Evolutionary conservation across 441 rosid species (phyloP), one percentile per base, ranked within the genome.

Genomic region (Syzygium syzygioides): DNA sequence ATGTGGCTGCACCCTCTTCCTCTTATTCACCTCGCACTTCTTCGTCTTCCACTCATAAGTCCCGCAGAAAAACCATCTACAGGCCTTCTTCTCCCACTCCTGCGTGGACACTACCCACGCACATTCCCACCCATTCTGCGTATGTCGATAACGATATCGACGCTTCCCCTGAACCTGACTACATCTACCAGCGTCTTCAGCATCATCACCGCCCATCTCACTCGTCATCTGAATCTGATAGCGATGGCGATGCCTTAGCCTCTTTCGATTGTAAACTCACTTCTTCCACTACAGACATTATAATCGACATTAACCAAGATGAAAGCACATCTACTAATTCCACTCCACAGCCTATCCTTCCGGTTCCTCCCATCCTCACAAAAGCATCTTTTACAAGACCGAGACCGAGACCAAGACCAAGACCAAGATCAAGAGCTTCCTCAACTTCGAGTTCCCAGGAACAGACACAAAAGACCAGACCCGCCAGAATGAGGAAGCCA

Each of bases 1-100:
- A 41, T 71, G 10, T 5, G 55, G 76, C 68, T 57, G 41, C 88
- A 32, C 59, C 79, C 50, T 87, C 88, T 3, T 66, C 60, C 83
- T 56, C 41, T 25, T 76, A 87, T 48, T 79, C 79, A 26, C 88
- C 88, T 87, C 84, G 57, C n/a, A 66, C 85, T 17, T 45, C 53
- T 52, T 45, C 53, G 34, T 87, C 88, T 68, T 30, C 59, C 86
- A 83, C 86, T 55, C 41, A 30, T 28, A 88, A 83, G 57, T 83
- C 86, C 86, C 26, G 66, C 28, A 88, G 89, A 60, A 88, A 64
- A 80, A 57, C 89, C 54, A 54, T 88, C 86, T 80, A 88, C 32
- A 56, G 89, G 48, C 89, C 89, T 30, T 87, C 89, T 55, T 76
- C 83, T 41, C 83, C 83, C 83, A 23, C 83, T 41, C 53, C 83